Conservation (phyloP, 306 rosid genomes). For the Acacia melanoxylon region DNA sequence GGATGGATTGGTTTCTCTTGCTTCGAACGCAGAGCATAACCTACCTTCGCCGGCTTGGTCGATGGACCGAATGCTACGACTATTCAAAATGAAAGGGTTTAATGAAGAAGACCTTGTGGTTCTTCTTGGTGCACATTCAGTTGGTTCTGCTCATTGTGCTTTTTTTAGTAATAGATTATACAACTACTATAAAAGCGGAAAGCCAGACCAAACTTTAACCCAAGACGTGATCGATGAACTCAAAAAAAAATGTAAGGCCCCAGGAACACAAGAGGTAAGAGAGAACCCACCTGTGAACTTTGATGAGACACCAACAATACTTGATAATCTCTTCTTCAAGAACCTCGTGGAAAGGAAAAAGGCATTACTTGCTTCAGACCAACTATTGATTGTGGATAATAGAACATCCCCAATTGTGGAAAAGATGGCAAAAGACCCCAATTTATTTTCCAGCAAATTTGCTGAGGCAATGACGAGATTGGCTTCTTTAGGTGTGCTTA, state of each 20-base stretch:
- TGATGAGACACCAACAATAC: slow-evolving; percentile 47
- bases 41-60: slow-evolving; percentile 41
- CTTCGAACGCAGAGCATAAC: slow-evolving; percentile 24
- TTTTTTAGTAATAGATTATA: slow-evolving; percentile 37
- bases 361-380: slow-evolving; percentile 40
- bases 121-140: slow-evolving; percentile 65
- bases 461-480: not conserved
- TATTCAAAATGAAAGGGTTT: slow-evolving; percentile 47
- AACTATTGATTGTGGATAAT: not conserved
- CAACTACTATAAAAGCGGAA: not conserved
- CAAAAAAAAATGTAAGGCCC: slow-evolving; percentile 20
- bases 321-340: slow-evolving; percentile 51
- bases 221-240: slow-evolving; percentile 1
- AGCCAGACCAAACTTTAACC: slow-evolving; percentile 37
- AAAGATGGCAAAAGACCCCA: not conserved
- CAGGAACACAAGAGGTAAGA: not conserved
- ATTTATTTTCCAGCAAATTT: not conserved
- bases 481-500: not conserved
- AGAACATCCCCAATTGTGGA: not conserved
- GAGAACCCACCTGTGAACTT: slow-evolving; percentile 27
- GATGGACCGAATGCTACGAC: slow-evolving; percentile 15
- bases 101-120: slow-evolving; percentile 52
- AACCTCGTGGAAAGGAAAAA: slow-evolving; percentile 36
- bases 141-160: slow-evolving; percentile 51
- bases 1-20: slow-evolving; percentile 47